Base-by-base conservation (phyloP, 108 stramenopile species). In the Stephanodiscus triporus region DNA sequence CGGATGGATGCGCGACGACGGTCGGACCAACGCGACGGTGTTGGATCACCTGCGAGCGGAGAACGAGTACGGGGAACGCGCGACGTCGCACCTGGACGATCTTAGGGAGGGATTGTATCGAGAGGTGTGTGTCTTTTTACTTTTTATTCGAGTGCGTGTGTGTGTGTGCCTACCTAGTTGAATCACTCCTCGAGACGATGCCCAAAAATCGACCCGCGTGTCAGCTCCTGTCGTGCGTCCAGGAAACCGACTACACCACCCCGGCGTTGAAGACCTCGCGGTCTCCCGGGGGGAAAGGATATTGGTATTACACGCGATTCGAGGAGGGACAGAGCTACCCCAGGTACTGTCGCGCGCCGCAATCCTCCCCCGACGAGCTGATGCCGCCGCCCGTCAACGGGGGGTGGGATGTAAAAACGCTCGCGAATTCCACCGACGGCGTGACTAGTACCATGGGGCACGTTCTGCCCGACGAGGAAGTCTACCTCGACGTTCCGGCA, bases 1-100 rank as follows among this genome's bases (percentile, higher is more conserved):
- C 80, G 96, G 91, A 22, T 98, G 97, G 97, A 78, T 98, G 71
- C 86, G 97, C 11, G 93, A 96, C 76, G 94, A 96, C 37, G 70
- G 80, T 22, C 88, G 97, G 16, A 83, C 80, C 22, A 85, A 91
- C 29, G 54, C 70, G 20, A 86, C 89, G 51, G 85, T 98, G 6
- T 59, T 97, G 45, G 70, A 79, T 19, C 94, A 96, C 76, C 72
- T 98, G 26, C 66, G 70, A 10, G 78, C 85, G 9, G 97, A 98
- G 81, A 98, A 98, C 76, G 79, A 63, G 24, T 98, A 94, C 72
- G 84, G 89, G 4, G 75, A 86, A 62, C 65, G 24, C 14, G 45
- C 85, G 49, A 94, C 92, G 13, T 16, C 63, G 13, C 94, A 95
- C 73, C 76, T 97, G 45, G 83, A 73, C 32, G 66, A 22, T 2